Evolutionary conservation across 2,329 filamentous ascomycete species (phyloP), one percentile per base, ranked within the genome.

Genomic region (Apiospora malaysiana): DNA sequence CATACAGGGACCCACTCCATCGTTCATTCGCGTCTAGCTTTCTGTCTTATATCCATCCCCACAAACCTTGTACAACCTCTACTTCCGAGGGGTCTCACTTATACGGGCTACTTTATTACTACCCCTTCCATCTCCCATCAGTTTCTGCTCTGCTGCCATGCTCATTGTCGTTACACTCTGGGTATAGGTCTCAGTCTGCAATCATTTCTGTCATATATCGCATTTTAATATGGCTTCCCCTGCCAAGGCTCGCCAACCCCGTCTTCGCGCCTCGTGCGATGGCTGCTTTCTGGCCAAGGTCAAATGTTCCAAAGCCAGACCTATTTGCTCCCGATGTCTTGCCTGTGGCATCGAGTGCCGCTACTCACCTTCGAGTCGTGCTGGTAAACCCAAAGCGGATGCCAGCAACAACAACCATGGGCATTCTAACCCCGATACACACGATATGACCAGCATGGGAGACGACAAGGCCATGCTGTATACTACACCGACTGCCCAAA

Each of bases 251-350:
- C 80, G 81, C 45, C 81, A 83, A 73, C 82, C 82, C 66, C 82
- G 83, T 65, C 78, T 86, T 42, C 80, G 85, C 71, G 83, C 83
- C 27, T 88, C 86, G 23, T 88, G 86, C 75, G 86, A 88, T 72
- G 85, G 84, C 9, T 88, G 86, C 78, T 87, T 88, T 76, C 78
- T 86, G 25, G 86, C 86, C 72, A 88, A 88, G 75, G 86, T 88
- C 78, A 88, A 88, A 75, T 88, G 86, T 77, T 86, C 84, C 72
- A 88, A 88, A 74, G 80, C 81, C 2, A 80, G 85, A n/a, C 86
- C 86, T 1, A 83, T 87, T 67, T 88, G 86, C 77, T 82, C 82
- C n/a, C 82, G 86, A 51, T 88, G 86, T 72, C 79, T 88, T 3
- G 77, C 82, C 3, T 85, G 83, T 59, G 86, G 86, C 9, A 82